A percentile compares a stretch with the other conserved stretches of the same genome.
Conservation (phyloP, 495 filamentous ascomycete species). For the Tuber melanosporum region DNA sequence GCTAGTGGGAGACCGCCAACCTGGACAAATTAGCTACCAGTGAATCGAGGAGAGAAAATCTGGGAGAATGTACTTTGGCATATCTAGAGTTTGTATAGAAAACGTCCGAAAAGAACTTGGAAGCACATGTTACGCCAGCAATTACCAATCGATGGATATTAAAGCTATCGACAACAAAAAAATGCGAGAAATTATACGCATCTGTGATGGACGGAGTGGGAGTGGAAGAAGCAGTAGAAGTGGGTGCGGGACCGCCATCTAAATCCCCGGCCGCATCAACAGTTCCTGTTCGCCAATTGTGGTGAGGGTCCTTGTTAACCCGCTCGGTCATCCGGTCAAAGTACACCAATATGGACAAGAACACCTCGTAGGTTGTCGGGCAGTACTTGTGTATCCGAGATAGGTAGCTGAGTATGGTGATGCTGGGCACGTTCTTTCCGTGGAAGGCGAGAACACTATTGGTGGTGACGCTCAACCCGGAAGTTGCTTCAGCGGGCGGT, state of each 20-base stretch:
- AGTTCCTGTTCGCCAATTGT: constrained; percentile 35
- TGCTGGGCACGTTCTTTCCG: constrained; percentile 95
- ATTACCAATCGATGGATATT: constrained; percentile 98
- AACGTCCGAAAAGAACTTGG: constrained; percentile 99
- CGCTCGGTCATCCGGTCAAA: constrained; percentile 98
- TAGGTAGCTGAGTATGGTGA: constrained; percentile 93
- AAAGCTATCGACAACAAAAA: constrained; percentile 97
- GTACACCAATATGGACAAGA: constrained; percentile 89
- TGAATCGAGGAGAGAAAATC: constrained; percentile 7
- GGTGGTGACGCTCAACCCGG: constrained; percentile 66
- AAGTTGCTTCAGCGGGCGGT: constrained; percentile 54
- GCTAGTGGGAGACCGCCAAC: constrained; percentile 93
- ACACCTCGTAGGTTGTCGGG: constrained; percentile 97
- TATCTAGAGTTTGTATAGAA: constrained; percentile 99
- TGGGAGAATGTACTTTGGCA: constrained; percentile 67
- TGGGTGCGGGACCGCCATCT: not conserved
- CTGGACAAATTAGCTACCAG: constrained; percentile 47
- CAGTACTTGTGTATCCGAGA: constrained; percentile 98
- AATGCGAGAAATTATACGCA: constrained; percentile 61
- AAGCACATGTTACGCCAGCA: constrained; percentile 93
- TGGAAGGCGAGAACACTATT: constrained; percentile 97
- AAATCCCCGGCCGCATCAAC: constrained; percentile 25
- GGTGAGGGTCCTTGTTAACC: constrained; percentile 59
- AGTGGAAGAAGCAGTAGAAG: constrained; percentile 16
- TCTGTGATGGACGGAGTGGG: constrained; percentile 43